Evolutionary conservation across 2,329 filamentous ascomycete genomes (phyloP).

Genomic region (Metarhizium rileyi): DNA sequence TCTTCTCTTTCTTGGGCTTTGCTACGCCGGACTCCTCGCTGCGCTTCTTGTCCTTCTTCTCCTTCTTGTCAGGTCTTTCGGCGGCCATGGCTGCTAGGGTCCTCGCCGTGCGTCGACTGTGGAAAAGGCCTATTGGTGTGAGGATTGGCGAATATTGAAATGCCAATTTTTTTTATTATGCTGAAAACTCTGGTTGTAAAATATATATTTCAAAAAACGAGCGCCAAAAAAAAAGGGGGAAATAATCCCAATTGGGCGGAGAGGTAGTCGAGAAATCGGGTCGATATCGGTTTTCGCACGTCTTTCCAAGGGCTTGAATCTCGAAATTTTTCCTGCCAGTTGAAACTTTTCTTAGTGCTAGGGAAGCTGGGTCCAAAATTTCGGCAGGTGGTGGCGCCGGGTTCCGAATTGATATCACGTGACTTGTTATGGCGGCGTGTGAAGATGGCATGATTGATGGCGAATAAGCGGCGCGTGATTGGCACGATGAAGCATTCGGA

Average conservation of each 20-base stretch:
- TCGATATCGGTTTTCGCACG: background rate
- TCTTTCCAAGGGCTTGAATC: constrained; percentile 13
- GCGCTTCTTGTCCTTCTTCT: constrained; percentile 52
- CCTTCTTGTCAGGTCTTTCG: constrained; percentile 40
- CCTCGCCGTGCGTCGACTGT: background rate
- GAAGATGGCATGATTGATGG: background rate
- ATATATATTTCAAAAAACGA: background rate
- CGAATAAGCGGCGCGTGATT: background rate
- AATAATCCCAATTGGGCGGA: constrained; percentile 12
- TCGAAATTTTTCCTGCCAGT: constrained; percentile 21
- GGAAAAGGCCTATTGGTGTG: background rate
- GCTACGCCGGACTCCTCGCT: constrained; percentile 43
- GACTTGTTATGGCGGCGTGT: background rate
- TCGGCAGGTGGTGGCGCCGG: constrained; percentile 24
- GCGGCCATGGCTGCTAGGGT: constrained; percentile 31
- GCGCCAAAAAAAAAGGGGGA: background rate
- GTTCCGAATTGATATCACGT: constrained; percentile 14
- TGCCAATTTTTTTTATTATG: constrained; percentile 2
- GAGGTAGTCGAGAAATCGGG: background rate
- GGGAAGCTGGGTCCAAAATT: constrained; percentile 15
- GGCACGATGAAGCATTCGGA: background rate
- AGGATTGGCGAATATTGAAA: background rate
- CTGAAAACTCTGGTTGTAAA: background rate
- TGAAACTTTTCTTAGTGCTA: constrained; percentile 20
- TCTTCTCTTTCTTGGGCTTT: constrained; percentile 49